Evolutionary conservation across 768 basidiomycete genomes (phyloP), one percentile per base, ranked within the genome.

Genomic region (Crepidotus variabilis): DNA sequence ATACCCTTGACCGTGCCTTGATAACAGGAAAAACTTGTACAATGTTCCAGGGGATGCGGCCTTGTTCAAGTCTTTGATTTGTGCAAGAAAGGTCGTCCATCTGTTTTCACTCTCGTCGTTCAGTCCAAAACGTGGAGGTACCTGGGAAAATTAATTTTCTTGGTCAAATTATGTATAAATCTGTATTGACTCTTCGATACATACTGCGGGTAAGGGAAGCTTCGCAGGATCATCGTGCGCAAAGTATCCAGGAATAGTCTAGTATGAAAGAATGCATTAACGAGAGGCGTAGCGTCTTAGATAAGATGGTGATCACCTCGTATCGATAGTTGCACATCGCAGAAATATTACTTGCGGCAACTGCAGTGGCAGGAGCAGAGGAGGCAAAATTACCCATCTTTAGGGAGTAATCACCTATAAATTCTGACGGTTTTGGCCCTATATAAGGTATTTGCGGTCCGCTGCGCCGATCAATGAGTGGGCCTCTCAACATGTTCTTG

Each of bases 1-100:
- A 62, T 77, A 81, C 54, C 88, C 90, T 68, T 91, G 74, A 0
- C 90, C 90, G 58, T 92, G 90, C 60, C 90, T 74, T 2, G 80
- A 81, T 1, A 90, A 67, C 56, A 86, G 80, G 54, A 91, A 72
- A 11, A 88, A 72, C 61, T 90, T 92, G 71, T 85, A 86, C 10
- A 69, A 69, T 21, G 72, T 73, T 1, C 69, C 71, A 0, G 62
- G 50, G 1, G 68, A 66, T 1, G 80, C 76, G 2, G 61, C 59
- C 1, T 63, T 57, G 56, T 87, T 86, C 55, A 90, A 65, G n/a
- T 67, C 56, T 5, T 66, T 55, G n/a, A 91, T 67, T 8, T 71
- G n/a, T 28, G 58, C 57, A 22, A 64, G 56, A 32, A 68, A 58
- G 10, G 36, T 62, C 5, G 7, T 21, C 65, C 65, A 68, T 56